phyloP scores from a whole-genome alignment of 768 basidiomycete genomes.

The Rubroboletus satanas region DNA sequence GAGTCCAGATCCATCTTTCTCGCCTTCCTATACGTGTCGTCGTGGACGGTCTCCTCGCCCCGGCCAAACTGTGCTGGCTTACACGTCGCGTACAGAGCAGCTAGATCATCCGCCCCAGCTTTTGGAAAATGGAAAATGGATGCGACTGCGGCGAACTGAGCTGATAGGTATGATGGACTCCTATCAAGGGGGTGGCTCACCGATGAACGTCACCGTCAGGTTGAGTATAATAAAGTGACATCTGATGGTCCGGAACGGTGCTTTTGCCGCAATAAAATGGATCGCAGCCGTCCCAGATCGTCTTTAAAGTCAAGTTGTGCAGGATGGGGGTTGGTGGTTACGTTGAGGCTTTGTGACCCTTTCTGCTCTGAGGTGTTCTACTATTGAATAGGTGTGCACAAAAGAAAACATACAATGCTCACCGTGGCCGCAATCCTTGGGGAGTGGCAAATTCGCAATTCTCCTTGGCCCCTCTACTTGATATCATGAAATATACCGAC shows the following conservation, averaged over 20 bases:
- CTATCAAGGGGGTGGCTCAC: not conserved
- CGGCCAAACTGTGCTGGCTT: not conserved
- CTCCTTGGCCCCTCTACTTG: too few species aligned
- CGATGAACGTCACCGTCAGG: not conserved
- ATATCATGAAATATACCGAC: too few species aligned
- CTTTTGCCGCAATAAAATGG: not conserved
- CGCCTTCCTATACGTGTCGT: conserved; percentile 34
- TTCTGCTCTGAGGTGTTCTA: too few species aligned
- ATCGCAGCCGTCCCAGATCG: not conserved
- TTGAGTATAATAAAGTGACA: not conserved
- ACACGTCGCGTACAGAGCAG: not conserved
- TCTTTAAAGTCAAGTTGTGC: not conserved
- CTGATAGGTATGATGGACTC: not conserved
- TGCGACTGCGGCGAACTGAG: not conserved
- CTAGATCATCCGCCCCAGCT: not conserved
- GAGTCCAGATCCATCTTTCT: conserved; percentile 37
- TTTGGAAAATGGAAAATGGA: not conserved
- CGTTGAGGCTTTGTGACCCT: too few species aligned
- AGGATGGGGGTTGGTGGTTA: too few species aligned
- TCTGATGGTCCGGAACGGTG: not conserved
- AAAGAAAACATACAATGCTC: too few species aligned
- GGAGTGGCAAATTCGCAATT: too few species aligned
- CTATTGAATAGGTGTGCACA: too few species aligned
- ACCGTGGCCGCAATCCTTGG: too few species aligned
- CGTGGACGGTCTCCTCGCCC: not conserved